Base-by-base conservation (phyloP, 2,329 filamentous ascomycete genomes). In the Aspergillus sp. region DNA sequence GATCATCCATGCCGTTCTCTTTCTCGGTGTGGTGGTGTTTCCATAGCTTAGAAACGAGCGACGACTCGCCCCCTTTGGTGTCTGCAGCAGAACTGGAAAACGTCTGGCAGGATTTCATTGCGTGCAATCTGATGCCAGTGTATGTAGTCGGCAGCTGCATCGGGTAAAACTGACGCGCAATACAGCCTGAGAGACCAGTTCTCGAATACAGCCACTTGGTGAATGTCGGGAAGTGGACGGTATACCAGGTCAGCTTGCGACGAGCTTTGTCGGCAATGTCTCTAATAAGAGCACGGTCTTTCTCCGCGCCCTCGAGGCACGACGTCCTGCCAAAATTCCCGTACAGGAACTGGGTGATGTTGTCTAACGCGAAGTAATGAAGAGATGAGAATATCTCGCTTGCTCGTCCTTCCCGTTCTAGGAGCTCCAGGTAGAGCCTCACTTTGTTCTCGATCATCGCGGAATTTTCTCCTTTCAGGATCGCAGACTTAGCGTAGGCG, bases 331-430 rank as follows among this genome's bases (percentile, higher is more conserved):
- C 69, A 37, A 56, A 41, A 1, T 48, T 42, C 2, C 69, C 69
- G 35, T 72, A 74, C 0, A 74, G 45, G 30, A 74, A 72, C 3
- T 60, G 55, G 0, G 69, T 71, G 37, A 74, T 72, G 30, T 53
- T 62, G 45, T 75, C 69, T 8, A 75, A 53, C 8, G 66, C 66
- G 48, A 66, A 74, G 45, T 67, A 74, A 47, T 74, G 70, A 13
- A 74, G 49, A 32, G 56, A 67, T 2, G 47, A 45, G 39, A 72
- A 72, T 16, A 69, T 66, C 37, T 73, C 67, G 15, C 57, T 54
- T 2, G 55, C 38, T 1, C 52, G 48, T 3, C 51, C 44, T n/a
- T 64, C 53, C 3, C 30, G 32, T 32, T 65, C 54, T 13, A 72
- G 32, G 7, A 71, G 44, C 0, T 55, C 26, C 35, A 72, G 34